Percentiles rank a stretch among this genome's conserved stretches.
Conservation (phyloP, 2,329 filamentous ascomycete genomes). For the Colletotrichum incanum region DNA sequence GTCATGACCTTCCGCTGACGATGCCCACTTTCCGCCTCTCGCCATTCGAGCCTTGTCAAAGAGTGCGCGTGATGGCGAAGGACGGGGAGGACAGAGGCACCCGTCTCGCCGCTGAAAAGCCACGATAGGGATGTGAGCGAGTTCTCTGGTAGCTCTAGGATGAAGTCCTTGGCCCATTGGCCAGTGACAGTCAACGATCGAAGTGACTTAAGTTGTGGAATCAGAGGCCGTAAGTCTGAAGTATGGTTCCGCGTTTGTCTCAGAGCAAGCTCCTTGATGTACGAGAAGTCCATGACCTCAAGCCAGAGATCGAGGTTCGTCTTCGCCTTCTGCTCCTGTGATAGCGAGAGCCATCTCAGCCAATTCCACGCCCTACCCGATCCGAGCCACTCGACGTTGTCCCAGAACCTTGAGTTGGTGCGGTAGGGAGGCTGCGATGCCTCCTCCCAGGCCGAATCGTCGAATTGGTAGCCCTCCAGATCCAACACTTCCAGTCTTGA, state of each 20-base stretch:
- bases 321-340: slow-evolving; percentile 4
- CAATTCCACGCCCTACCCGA: slow-evolving; percentile 15
- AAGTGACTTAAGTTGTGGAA: slow-evolving; percentile 10
- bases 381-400: neutral
- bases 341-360: slow-evolving; percentile 10
- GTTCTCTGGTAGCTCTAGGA: slow-evolving; percentile 2
- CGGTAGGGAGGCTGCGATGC: no score
- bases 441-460: slow-evolving; percentile 12
- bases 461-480: slow-evolving; percentile 32
- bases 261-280: slow-evolving; percentile 8
- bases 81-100: neutral
- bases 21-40: slow-evolving; percentile 7
- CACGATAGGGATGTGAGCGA: slow-evolving; percentile 30
- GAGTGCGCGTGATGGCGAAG: slow-evolving; percentile 26
- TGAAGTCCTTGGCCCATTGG: slow-evolving; percentile 16
- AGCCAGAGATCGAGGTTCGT: slow-evolving; percentile 38
- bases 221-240: neutral
- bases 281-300: slow-evolving; percentile 31
- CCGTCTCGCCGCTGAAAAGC: slow-evolving; percentile 5
- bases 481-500: slow-evolving; percentile 23
- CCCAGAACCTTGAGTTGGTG: neutral
- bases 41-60: slow-evolving; percentile 27
- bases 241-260: neutral
- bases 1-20: slow-evolving; percentile 13
- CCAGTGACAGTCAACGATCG: slow-evolving; percentile 10